A percentile compares a stretch with the other conserved stretches of the same genome.
Evolutionary conservation across 2,329 filamentous ascomycete species (phyloP).

Genomic region (Botrytis elliptica): DNA sequence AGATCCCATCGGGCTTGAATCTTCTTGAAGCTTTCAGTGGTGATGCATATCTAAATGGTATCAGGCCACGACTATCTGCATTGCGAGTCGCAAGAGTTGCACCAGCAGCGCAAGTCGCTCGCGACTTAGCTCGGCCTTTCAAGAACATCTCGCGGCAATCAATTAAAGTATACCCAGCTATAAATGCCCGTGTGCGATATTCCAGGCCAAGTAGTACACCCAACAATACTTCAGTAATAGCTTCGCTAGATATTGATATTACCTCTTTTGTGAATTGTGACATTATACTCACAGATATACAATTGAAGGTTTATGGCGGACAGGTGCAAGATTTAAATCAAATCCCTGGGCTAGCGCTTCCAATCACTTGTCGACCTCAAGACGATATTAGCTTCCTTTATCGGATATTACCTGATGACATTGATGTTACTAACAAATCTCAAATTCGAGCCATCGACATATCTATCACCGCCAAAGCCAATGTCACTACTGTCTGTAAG

Average conservation of each 20-base stretch:
- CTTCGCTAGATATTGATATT: slow-evolving; percentile 72
- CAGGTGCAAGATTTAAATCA: slow-evolving; percentile 57
- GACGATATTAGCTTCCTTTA: slow-evolving; percentile 77
- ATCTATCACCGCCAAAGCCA: slow-evolving; percentile 58
- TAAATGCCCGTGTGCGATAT: slow-evolving; percentile 73
- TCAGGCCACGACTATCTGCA: slow-evolving; percentile 68
- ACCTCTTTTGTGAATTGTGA: slow-evolving; percentile 68
- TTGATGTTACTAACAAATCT: slow-evolving; percentile 44
- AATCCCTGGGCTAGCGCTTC: slow-evolving; percentile 49
- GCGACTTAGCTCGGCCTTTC: slow-evolving; percentile 62
- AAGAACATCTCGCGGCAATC: slow-evolving; percentile 61
- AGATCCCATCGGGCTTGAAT: slow-evolving; percentile 68
- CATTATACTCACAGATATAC: slow-evolving; percentile 59
- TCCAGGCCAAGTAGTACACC: slow-evolving; percentile 61
- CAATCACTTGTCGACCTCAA: slow-evolving; percentile 63
- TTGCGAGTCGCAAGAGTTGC: slow-evolving; percentile 72
- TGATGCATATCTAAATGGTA: slow-evolving; percentile 59
- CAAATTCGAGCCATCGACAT: slow-evolving; percentile 55
- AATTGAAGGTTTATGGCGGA: slow-evolving; percentile 57
- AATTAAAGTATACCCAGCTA: slow-evolving; percentile 64
- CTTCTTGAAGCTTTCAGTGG: slow-evolving; percentile 71
- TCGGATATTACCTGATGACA: slow-evolving; percentile 53
- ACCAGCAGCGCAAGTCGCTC: slow-evolving; percentile 59
- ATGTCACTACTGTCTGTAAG: slow-evolving; percentile 56
- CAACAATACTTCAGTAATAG: slow-evolving; percentile 58